A percentile compares a stretch with the other conserved stretches of the same genome.
These are phyloP conservation scores for Aspergillus mulundensis DNA, from an alignment of 495 filamentous ascomycete species.

Conservation along the genomic window DNA sequence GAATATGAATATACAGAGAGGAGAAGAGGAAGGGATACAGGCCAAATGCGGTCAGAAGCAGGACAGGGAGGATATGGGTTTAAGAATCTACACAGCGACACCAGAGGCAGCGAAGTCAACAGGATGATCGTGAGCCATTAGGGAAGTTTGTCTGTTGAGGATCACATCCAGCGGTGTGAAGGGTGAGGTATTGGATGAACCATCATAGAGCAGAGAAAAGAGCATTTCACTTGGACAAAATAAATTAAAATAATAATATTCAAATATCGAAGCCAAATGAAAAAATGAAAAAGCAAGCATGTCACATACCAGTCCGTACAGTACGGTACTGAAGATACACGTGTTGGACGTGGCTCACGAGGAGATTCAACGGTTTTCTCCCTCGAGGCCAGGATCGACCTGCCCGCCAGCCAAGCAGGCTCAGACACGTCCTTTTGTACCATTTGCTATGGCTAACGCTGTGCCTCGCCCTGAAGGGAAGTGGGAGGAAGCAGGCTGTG, in stretches of 20 bases:
- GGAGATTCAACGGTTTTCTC: not conserved
- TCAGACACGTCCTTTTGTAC: conserved; percentile 8
- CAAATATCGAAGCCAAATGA: not conserved
- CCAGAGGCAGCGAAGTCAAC: conserved; percentile 1
- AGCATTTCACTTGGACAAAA: not conserved
- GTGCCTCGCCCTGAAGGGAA: conserved; percentile 1
- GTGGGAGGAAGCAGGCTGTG: not conserved
- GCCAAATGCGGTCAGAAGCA: conserved; percentile 4
- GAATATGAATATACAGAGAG: not conserved
- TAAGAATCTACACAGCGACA: conserved; percentile 4
- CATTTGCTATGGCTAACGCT: not conserved
- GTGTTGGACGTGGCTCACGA: not conserved
- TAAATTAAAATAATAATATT: not conserved
- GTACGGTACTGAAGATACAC: not conserved
- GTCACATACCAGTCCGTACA: not conserved
- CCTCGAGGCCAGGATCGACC: not conserved
- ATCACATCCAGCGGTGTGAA: conserved; percentile 9
- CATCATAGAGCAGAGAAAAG: not conserved
- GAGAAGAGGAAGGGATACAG: conserved; percentile 3
- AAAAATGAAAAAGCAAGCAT: conserved; percentile 4
- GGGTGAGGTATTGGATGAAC: conserved; percentile 2
- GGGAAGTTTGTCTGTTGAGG: conserved; percentile 1
- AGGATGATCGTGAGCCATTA: conserved; percentile 6
- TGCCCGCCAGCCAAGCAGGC: not conserved
- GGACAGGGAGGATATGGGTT: conserved; percentile 4